These are phyloP conservation scores for Diaporthe ampelina DNA, from an alignment of 2,329 filamentous ascomycete genomes.

Conservation along the genomic window DNA sequence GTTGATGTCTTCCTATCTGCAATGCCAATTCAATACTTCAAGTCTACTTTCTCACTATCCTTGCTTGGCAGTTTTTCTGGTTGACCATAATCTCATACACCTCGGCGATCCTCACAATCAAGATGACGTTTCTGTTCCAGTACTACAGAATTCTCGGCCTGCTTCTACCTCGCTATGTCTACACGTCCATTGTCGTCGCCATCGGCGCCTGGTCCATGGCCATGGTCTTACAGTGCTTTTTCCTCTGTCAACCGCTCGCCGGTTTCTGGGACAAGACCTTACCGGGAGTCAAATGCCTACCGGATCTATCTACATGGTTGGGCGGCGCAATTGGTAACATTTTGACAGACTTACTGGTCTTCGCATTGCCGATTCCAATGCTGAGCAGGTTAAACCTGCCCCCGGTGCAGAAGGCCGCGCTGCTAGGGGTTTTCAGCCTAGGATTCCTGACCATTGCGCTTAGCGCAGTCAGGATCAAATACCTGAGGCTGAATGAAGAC, in stretches of 20 bases:
- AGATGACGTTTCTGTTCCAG: constrained; percentile 14
- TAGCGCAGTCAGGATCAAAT: constrained; percentile 15
- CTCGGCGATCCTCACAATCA: constrained; percentile 2
- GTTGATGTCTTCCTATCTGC: rapidly evolving
- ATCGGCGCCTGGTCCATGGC: not conserved
- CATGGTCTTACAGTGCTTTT: constrained; percentile 11
- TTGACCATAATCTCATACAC: constrained; percentile 10
- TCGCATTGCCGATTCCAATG: constrained; percentile 18
- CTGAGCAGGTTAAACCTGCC: not conserved
- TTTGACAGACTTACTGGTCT: not conserved
- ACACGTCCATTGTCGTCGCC: not conserved
- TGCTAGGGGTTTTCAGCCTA: not conserved
- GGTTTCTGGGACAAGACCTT: constrained; percentile 14
- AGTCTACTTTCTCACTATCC: not conserved
- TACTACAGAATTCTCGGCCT: constrained; percentile 7
- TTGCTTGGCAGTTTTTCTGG: constrained; percentile 1
- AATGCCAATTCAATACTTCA: not conserved
- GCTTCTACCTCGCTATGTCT: not conserved
- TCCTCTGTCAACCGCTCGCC: constrained; percentile 5
- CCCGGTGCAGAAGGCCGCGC: not conserved
- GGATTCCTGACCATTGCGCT: not conserved
- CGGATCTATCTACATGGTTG: not conserved
- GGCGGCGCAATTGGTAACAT: constrained; percentile 5
- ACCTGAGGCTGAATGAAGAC: constrained; percentile 8
- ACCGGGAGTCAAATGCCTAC: not conserved